These are phyloP conservation scores for Puccinia hordei DNA, from an alignment of 1,284 basidiomycete species.

Conservation along the genomic window DNA sequence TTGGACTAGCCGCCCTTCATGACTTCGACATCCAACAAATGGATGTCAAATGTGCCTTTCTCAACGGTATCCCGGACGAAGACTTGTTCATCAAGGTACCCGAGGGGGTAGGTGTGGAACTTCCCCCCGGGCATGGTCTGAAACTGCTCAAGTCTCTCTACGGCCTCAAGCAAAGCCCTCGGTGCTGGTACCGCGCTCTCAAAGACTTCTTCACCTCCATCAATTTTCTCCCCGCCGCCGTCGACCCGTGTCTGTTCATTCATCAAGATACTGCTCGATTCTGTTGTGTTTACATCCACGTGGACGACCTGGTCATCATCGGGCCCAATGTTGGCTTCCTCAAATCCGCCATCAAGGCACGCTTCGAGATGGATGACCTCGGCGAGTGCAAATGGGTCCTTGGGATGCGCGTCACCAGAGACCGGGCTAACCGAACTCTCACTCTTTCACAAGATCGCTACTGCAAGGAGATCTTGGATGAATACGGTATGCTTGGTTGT, in stretches of 20 bases:
- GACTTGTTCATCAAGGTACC: conserved; percentile 14
- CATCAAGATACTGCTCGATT: not conserved
- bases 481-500: conserved; percentile 15
- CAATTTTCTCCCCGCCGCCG: not conserved
- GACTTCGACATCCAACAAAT: conserved; percentile 32
- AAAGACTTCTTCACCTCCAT: not conserved
- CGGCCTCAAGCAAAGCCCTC: conserved; percentile 3
- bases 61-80: not conserved
- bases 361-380: conserved; percentile 9
- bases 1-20: not conserved
- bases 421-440: not conserved
- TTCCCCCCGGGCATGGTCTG: not conserved
- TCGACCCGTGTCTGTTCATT: conserved; percentile 17
- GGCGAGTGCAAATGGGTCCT: not conserved
- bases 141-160: conserved; percentile 15
- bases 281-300: conserved; percentile 1
- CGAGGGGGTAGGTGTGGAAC: not conserved
- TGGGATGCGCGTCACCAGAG: not conserved
- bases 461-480: not conserved
- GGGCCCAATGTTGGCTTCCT: not conserved
- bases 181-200: conserved; percentile 21
- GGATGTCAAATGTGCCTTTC: conserved; percentile 10
- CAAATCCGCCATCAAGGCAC: not conserved
- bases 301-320: conserved; percentile 4
- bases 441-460: conserved; percentile 10